Conservation (phyloP, 805 yeast species). For the Grigorovia humatica region DNA sequence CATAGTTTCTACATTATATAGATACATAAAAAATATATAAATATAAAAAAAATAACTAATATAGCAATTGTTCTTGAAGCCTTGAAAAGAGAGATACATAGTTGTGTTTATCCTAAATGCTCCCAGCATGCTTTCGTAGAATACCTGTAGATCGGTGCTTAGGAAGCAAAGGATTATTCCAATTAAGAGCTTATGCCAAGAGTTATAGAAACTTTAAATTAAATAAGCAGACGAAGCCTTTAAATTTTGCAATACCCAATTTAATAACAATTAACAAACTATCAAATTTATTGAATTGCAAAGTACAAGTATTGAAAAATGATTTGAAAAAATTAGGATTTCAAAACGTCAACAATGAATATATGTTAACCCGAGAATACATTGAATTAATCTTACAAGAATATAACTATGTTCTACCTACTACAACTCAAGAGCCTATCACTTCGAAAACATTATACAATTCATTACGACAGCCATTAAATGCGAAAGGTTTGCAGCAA, state of each 20-base stretch:
- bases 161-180: background rate
- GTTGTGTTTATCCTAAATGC: background rate
- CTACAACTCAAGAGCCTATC: slow-evolving; percentile 16
- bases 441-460: slow-evolving; percentile 52
- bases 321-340: slow-evolving; percentile 64
- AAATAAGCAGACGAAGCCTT: slow-evolving; percentile 9
- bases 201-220: slow-evolving; percentile 6
- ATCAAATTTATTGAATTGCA: slow-evolving; percentile 58
- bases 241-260: slow-evolving; percentile 45
- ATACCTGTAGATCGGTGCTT: background rate
- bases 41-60: background rate
- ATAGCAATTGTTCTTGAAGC: too few species aligned
- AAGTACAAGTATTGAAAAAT: slow-evolving; percentile 47
- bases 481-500: slow-evolving; percentile 41
- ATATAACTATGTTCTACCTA: slow-evolving; percentile 54
- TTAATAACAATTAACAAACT: slow-evolving; percentile 72
- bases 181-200: slow-evolving; percentile 10
- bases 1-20: background rate
- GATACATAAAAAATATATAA: background rate
- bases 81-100: too few species aligned
- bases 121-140: background rate
- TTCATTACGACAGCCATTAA: slow-evolving; percentile 44
- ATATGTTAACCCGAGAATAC: slow-evolving; percentile 76
- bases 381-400: slow-evolving; percentile 85
- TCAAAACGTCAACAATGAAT: slow-evolving; percentile 55